Conservation (phyloP, 2,329 filamentous ascomycete genomes). For the Mycogone perniciosa region DNA sequence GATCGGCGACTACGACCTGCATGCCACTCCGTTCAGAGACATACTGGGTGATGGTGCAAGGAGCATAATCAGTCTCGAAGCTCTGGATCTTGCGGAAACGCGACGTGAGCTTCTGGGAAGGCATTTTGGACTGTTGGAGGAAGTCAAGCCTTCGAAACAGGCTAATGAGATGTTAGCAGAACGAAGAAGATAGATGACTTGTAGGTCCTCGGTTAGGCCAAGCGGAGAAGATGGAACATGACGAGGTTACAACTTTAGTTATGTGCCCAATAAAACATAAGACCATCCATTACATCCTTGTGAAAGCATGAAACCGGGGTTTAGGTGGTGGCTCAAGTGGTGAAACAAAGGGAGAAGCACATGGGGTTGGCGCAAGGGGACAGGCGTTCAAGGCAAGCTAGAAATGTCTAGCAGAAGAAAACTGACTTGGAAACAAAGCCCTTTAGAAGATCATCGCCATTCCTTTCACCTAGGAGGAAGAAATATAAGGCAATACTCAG, state of each 20-base stretch:
- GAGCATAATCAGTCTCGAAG: constrained; percentile 86
- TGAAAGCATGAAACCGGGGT: too few relatives aligned
- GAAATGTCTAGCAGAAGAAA: not conserved
- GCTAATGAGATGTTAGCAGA: constrained; percentile 14
- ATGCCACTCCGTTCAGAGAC: constrained; percentile 91
- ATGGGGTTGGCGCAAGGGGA: not conserved
- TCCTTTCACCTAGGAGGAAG: not conserved
- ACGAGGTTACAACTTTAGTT: too few relatives aligned
- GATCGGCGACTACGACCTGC: constrained; percentile 86
- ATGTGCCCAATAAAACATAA: too few relatives aligned
- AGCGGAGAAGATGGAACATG: too few relatives aligned
- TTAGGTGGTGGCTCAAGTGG: too few relatives aligned
- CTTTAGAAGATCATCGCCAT: not conserved
- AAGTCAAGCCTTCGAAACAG: constrained; percentile 9
- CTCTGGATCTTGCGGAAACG: constrained; percentile 79
- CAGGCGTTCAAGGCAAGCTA: not conserved
- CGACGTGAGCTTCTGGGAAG: constrained; percentile 40
- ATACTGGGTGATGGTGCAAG: constrained; percentile 87
- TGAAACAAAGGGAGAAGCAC: not conserved
- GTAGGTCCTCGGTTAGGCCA: too few relatives aligned
- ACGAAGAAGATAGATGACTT: too few relatives aligned
- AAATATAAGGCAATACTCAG: constrained; percentile 1
- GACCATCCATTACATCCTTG: too few relatives aligned
- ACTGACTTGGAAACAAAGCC: not conserved
- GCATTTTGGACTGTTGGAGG: constrained; percentile 37